Evolutionary conservation across 2,329 filamentous ascomycete genomes (phyloP), one percentile per base, ranked within the genome.

Genomic region (Penicillium capsulatum): DNA sequence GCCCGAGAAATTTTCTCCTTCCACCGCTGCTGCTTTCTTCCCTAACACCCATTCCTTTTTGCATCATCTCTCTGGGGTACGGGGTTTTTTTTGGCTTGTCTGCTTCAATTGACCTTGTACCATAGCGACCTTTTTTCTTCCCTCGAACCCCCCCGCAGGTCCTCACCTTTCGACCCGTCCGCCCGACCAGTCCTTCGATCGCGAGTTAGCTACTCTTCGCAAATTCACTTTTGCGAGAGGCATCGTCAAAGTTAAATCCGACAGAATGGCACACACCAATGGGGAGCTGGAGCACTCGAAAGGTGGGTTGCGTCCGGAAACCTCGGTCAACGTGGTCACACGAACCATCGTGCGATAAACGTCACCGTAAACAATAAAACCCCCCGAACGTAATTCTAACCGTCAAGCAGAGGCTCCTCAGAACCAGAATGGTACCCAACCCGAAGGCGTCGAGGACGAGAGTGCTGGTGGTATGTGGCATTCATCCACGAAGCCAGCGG

Each of bases 1-100:
- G 19, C 57, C 62, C 58, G 59, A 60, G 60, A 67, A 67, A 66
- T 66, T 67, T 67, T 66, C 62, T 63, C 52, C 47, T 43, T 54
- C 50, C 52, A 55, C 52, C 50, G 58, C 55, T 55, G 55, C 50
- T 47, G 40, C 19, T 50, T 42, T 39, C 50, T 44, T 42, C 38
- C 42, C 42, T 45, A 37, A 38, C 32, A 47, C 43, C 38, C 45
- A 48, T 50, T 54, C 36, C 46, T 51, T 50, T 47, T 44, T 52
- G 50, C 49, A 48, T 51, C 47, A 30, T 45, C 51, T 50, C 40
- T 54, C 55, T 57, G 57, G 59, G 59, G 57, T 59, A 58, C 56
- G 53, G 60, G 59, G 59, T 55, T 52, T 50, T 55, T 56, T 6
- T 28, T 22, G 45, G 35, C 51, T 50, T 48, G 50, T 46, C 48